Evolutionary conservation across 176 grass and related monocot genomes (phyloP).

Genomic region (Poa annua): DNA sequence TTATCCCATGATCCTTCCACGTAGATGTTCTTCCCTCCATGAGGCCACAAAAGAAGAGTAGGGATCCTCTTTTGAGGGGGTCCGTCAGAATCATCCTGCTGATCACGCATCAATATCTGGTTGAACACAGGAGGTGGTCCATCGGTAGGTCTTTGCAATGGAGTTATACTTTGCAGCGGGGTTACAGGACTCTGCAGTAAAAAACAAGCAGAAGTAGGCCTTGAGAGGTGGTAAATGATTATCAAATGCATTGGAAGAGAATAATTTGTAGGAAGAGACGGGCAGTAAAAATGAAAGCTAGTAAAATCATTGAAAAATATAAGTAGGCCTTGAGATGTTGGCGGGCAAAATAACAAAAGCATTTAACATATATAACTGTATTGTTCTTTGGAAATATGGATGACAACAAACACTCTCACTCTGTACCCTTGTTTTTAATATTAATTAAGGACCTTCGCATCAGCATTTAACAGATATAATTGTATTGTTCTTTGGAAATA

Average conservation of each 20-base stretch:
- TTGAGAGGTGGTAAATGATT: too few relatives aligned
- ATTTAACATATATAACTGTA: not conserved
- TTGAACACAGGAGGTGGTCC: slow-evolving; percentile 64
- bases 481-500: not conserved
- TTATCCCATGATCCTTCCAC: slow-evolving; percentile 97
- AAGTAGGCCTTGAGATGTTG: not conserved
- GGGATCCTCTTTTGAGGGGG: slow-evolving; percentile 76
- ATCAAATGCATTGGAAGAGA: not conserved
- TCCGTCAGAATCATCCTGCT: slow-evolving; percentile 49
- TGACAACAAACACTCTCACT: not conserved
- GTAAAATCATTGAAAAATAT: not conserved
- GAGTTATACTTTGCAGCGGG: slow-evolving; percentile 61
- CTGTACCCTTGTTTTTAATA: not conserved
- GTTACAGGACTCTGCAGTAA: slow-evolving; percentile 70
- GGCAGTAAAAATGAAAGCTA: not conserved
- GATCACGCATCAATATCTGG: slow-evolving; percentile 63
- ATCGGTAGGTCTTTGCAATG: slow-evolving; percentile 60
- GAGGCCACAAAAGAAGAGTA: slow-evolving; percentile 70
- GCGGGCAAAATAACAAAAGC: not conserved
- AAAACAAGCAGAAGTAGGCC: not conserved
- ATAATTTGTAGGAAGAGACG: not conserved
- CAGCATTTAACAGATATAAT: not conserved
- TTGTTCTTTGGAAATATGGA: not conserved
- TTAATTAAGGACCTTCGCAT: not conserved
- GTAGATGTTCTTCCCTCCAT: slow-evolving; percentile 65